A percentile compares a stretch with the other conserved stretches of the same genome.
Conservation (phyloP, 2,329 filamentous ascomycete species). For the Alternaria conjuncta region DNA sequence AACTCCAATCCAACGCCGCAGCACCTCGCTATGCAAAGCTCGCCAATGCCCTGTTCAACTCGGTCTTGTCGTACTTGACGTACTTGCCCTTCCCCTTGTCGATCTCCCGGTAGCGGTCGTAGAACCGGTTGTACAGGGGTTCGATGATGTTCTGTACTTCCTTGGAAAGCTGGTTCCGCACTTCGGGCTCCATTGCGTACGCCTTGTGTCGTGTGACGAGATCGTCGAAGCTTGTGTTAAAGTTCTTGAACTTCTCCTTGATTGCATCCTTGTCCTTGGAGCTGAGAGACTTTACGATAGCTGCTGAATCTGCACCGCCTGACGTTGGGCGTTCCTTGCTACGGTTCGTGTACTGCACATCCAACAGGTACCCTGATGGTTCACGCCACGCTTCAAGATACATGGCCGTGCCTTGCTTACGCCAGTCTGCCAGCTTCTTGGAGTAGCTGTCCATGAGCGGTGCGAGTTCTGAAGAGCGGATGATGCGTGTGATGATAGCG, state of each 20-base stretch:
- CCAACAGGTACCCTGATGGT: constrained; percentile 79
- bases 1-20: constrained; percentile 30
- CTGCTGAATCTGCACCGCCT: constrained; percentile 74
- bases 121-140: constrained; percentile 92
- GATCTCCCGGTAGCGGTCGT: constrained; percentile 95
- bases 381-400: constrained; percentile 92
- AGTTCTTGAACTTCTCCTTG: constrained; percentile 92
- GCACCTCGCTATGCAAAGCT: constrained; percentile 47
- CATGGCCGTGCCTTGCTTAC: constrained; percentile 80
- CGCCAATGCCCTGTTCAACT: constrained; percentile 69
- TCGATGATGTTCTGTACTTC: constrained; percentile 93
- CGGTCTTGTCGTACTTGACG: constrained; percentile 92
- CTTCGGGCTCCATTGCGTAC: constrained; percentile 89
- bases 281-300: constrained; percentile 80
- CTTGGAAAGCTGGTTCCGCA: constrained; percentile 77
- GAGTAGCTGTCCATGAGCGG: constrained; percentile 69
- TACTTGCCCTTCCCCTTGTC: constrained; percentile 99
- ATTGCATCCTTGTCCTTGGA: constrained; percentile 95
- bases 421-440: constrained; percentile 79
- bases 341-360: constrained; percentile 89
- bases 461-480: constrained; percentile 79
- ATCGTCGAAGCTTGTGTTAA: constrained; percentile 91
- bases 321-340: constrained; percentile 67
- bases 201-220: constrained; percentile 81
- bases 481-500: constrained; percentile 81